Base-by-base conservation (phyloP, 2,329 filamentous ascomycete species). In the Diaporthe destruens region DNA sequence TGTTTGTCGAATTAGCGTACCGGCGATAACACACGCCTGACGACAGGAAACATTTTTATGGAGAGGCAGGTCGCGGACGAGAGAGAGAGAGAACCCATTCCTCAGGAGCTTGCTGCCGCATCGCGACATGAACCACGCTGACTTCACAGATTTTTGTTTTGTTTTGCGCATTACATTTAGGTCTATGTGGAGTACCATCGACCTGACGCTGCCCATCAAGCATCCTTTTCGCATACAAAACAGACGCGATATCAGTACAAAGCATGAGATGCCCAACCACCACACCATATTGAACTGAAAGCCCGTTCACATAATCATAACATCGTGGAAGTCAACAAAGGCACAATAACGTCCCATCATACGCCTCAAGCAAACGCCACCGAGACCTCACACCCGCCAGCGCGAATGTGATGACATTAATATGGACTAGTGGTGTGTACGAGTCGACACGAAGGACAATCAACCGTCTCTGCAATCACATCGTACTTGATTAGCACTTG, bases 401-500 rank as follows among this genome's bases (percentile, higher is more conserved):
- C 47, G 29, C 55, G 6, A 39, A 51, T 36, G 5, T 29, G 8
- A 32, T 2, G 42, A 51, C 29, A n/a, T 5, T 8, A 16, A 25
- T 18, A 20, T 14, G 36, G 7, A n/a, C 39, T 9, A 42, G 12
- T 11, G 44, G 23, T 23, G 32, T 32, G 61, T 39, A 25, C 47
- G 47, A 36, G 16, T 39, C 47, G 47, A 39, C 29, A 14, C 6
- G 1, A 23, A 34, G 4, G 8, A 16, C 29, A 1, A 61, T 72
- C 51, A 74, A 70, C 73, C 73, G 47, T 74, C 73, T n/a, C 73
- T 74, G 34, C 66, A 53, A 66, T 72, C 32, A 74, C 65, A 67
- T 68, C 20, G 71, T 74, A 70, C 73, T 74, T 73, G 66, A 63
- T 74, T 59, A 74, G 73, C 73, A 72, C 63, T 36, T 66, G 54